Evolutionary conservation across 2,329 filamentous ascomycete species (phyloP).

Genomic region (Cladorrhinum sp.): DNA sequence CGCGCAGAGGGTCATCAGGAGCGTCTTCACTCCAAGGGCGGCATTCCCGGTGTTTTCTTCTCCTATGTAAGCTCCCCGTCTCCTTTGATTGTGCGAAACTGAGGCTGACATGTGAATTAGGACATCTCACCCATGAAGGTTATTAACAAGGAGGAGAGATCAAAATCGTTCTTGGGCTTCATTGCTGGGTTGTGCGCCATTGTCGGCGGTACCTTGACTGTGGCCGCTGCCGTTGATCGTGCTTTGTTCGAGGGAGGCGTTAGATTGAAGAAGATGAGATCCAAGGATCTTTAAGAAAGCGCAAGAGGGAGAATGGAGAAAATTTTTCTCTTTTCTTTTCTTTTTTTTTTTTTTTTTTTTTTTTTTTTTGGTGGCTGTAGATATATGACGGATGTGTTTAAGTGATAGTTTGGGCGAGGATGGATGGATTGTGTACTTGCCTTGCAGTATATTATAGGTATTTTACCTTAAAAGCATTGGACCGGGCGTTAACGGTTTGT

Average conservation of each 20-base stretch:
- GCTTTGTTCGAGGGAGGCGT: slow-evolving; percentile 85
- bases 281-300: slow-evolving; percentile 49
- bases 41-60: slow-evolving; percentile 97
- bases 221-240: slow-evolving; percentile 89
- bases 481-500: background rate
- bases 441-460: background rate
- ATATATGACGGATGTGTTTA: slow-evolving; percentile 11
- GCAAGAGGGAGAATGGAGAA: slow-evolving; percentile 2
- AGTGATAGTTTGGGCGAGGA: background rate
- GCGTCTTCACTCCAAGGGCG: slow-evolving; percentile 81
- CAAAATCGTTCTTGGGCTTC: slow-evolving; percentile 89
- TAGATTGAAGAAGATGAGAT: slow-evolving; percentile 80
- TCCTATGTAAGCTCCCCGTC: slow-evolving; percentile 71
- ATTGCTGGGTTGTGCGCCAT: slow-evolving; percentile 91
- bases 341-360: slow-evolving; percentile 7
- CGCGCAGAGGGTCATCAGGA: slow-evolving; percentile 86
- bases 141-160: slow-evolving; percentile 87
- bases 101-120: slow-evolving; percentile 39
- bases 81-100: background rate
- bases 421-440: background rate
- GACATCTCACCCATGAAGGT: slow-evolving; percentile 99
- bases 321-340: too few species aligned
- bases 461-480: background rate
- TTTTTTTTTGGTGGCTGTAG: slow-evolving; percentile 14
- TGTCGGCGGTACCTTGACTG: slow-evolving; percentile 90